Evolutionary conservation across 371 early-diverging fungal genomes (phyloP).

Genomic region (Mortierella sp.): DNA sequence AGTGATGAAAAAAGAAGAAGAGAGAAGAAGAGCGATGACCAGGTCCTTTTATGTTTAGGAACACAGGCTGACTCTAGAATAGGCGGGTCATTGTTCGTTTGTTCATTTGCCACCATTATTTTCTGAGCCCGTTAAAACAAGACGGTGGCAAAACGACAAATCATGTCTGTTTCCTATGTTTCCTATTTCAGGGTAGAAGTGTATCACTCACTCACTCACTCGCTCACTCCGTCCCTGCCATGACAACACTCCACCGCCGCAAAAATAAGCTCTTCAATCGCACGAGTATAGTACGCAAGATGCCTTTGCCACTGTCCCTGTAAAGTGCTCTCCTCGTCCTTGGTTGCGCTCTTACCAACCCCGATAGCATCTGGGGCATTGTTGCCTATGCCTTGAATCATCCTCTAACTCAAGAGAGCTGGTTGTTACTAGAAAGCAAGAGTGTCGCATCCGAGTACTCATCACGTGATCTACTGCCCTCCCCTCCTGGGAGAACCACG

Average conservation of each 20-base stretch:
- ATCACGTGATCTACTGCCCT: not conserved
- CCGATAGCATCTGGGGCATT: too few relatives aligned
- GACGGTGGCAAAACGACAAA: not conserved
- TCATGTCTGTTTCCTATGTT: not conserved
- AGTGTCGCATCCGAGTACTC: not conserved
- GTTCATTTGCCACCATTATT: constrained; percentile 11
- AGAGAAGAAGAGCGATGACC: not conserved
- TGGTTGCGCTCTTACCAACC: too few relatives aligned
- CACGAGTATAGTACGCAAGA: too few relatives aligned
- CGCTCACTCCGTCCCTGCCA: too few relatives aligned
- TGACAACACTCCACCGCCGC: too few relatives aligned
- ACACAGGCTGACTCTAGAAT: not conserved
- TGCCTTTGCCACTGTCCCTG: too few relatives aligned
- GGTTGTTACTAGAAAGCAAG: not conserved
- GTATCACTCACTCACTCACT: too few relatives aligned
- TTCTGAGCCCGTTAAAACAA: not conserved
- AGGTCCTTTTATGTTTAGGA: not conserved
- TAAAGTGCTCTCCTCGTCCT: too few relatives aligned
- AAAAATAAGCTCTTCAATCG: too few relatives aligned
- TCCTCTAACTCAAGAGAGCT: too few relatives aligned
- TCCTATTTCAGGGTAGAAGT: too few relatives aligned
- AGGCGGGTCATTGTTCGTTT: not conserved
- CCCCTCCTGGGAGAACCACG: not conserved
- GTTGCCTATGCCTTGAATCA: too few relatives aligned
- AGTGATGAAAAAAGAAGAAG: not conserved